phyloP scores from a whole-genome alignment of 768 basidiomycete species.

The Mrakia gelida region DNA sequence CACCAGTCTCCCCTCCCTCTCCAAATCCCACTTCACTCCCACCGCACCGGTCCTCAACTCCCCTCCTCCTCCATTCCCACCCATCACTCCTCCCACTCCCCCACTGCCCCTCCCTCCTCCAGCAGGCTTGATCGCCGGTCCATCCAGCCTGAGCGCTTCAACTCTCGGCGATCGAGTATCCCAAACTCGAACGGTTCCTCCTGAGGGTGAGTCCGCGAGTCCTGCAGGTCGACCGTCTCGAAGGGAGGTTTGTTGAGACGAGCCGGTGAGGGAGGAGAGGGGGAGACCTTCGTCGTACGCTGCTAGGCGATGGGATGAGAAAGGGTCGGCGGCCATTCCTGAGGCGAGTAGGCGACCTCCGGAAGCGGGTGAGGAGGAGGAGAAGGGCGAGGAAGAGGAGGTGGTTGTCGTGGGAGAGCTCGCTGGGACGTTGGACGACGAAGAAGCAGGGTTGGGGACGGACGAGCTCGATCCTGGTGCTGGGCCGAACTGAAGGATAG shows the following conservation, averaged over 20 bases:
- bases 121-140: not conserved
- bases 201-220: not conserved
- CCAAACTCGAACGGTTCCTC: conserved; percentile 26
- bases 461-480: not conserved
- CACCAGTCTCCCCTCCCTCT: conserved; percentile 16
- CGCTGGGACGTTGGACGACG: not conserved
- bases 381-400: not conserved
- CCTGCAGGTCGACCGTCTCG: conserved; percentile 18
- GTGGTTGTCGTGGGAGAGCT: not conserved
- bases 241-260: not conserved
- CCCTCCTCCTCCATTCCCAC: conserved; percentile 3
- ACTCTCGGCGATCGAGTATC: conserved; percentile 14
- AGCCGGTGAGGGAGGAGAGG: not conserved
- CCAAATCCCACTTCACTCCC: conserved; percentile 21
- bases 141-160: conserved; percentile 11
- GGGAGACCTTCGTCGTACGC: conserved; percentile 26
- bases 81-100: not conserved
- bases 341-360: conserved; percentile 14
- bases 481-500: conserved; percentile 25
- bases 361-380: not conserved
- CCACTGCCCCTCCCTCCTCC: not conserved
- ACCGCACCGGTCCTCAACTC: conserved; percentile 15
- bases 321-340: conserved; percentile 19
- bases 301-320: conserved; percentile 15
- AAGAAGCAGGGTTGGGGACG: not conserved